A percentile compares a stretch with the other conserved stretches of the same genome.
These are phyloP conservation scores for Kalanchoe fedtschenkoi DNA, from an alignment of 164 flowering plant species.

Conservation along the genomic window DNA sequence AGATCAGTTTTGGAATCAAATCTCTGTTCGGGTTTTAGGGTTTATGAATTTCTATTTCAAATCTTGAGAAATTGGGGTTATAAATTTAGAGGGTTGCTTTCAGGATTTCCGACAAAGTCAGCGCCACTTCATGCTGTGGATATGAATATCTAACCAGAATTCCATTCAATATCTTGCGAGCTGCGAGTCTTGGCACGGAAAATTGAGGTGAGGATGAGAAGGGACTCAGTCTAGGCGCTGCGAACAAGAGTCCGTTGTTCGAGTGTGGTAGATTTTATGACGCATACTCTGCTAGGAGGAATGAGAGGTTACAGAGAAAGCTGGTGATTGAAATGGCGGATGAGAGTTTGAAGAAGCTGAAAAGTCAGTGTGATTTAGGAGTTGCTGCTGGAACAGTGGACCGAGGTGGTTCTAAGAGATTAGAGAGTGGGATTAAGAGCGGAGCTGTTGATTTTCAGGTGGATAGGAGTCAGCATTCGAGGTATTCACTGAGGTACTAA, in stretches of 20 bases:
- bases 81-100: too few relatives aligned
- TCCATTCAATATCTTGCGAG: conserved; percentile 50
- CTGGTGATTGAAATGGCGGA: conserved; percentile 26
- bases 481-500: conserved; percentile 52
- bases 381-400: conserved; percentile 47
- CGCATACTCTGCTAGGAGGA: too few relatives aligned
- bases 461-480: conserved; percentile 24
- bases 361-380: conserved; percentile 25
- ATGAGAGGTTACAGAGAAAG: conserved; percentile 66
- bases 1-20: too few relatives aligned
- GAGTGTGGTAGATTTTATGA: conserved; percentile 80
- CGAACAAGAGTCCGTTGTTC: conserved; percentile 29
- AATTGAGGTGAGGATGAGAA: conserved; percentile 37
- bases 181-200: conserved; percentile 49
- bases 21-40: too few relatives aligned
- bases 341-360: conserved; percentile 6
- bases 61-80: too few relatives aligned
- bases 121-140: conserved; percentile 23
- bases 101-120: conserved; percentile 43
- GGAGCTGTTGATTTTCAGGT: conserved; percentile 25
- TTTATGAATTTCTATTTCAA: too few relatives aligned
- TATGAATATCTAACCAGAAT: conserved; percentile 38
- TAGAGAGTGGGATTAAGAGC: conserved; percentile 42
- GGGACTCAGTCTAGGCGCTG: not conserved
- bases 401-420: conserved; percentile 37